A percentile compares a stretch with the other conserved stretches of the same genome.
phyloP scores from a whole-genome alignment of 148 eudicot genomes.

The Camellia granthamiana region DNA sequence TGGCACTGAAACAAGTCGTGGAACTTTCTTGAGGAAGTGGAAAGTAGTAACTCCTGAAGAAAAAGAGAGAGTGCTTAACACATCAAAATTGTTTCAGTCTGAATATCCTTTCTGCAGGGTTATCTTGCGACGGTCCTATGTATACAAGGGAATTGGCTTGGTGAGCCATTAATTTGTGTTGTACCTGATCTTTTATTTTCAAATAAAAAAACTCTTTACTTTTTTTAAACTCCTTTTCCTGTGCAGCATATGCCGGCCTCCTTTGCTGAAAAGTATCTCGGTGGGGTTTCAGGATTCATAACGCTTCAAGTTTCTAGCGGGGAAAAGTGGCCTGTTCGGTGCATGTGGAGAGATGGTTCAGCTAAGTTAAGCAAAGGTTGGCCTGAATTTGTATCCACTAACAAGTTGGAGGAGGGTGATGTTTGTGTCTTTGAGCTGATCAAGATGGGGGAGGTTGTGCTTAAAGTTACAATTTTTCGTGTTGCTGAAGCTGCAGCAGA shows the following conservation, averaged over 20 bases:
- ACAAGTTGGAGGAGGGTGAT: conserved; percentile 37
- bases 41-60: conserved; percentile 29
- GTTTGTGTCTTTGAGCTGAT: conserved; percentile 44
- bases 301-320: conserved; percentile 29
- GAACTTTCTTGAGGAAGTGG: conserved; percentile 19
- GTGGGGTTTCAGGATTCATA: conserved; percentile 11
- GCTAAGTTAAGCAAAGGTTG: conserved; percentile 35
- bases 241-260: conserved; percentile 31
- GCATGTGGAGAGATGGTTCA: conserved; percentile 17
- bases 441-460: conserved; percentile 21
- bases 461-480: conserved; percentile 24
- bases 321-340: conserved; percentile 32
- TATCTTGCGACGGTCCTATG: conserved; percentile 28
- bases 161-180: conserved; percentile 13
- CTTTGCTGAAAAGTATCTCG: conserved; percentile 29
- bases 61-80: conserved; percentile 29
- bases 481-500: conserved; percentile 10
- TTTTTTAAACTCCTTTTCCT: neutral
- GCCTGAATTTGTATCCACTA: conserved; percentile 36
- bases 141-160: conserved; percentile 28
- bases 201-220: neutral
- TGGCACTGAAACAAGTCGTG: conserved; percentile 12
- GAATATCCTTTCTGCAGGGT: conserved; percentile 27
- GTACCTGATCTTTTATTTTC: neutral
- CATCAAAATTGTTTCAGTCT: conserved; percentile 24